phyloP scores from a whole-genome alignment of 2,329 filamentous ascomycete species.

The Fusarium nodosum region DNA sequence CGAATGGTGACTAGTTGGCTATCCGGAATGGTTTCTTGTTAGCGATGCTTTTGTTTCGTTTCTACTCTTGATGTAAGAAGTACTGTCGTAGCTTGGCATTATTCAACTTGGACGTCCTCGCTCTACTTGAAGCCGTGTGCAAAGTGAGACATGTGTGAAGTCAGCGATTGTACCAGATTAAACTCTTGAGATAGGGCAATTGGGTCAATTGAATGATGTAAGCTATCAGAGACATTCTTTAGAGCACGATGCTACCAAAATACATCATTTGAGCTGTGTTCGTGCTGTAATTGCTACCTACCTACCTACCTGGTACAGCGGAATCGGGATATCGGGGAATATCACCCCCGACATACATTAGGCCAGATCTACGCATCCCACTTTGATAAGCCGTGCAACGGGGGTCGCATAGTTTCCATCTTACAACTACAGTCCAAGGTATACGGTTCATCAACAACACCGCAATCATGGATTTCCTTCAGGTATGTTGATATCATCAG shows the following conservation, averaged over 20 bases:
- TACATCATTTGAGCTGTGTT: slow-evolving; percentile 3
- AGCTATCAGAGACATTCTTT: not conserved
- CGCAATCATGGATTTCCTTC: slow-evolving; percentile 62
- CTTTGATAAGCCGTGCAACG: slow-evolving; percentile 30
- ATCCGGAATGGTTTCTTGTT: slow-evolving; percentile 36
- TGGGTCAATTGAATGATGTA: not conserved
- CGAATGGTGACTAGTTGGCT: slow-evolving; percentile 32
- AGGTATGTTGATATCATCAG: slow-evolving; percentile 52
- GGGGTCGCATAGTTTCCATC: slow-evolving; percentile 38
- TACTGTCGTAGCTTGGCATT: slow-evolving; percentile 47
- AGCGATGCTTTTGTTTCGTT: slow-evolving; percentile 36
- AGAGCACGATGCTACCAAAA: not conserved
- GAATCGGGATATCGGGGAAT: slow-evolving; percentile 44
- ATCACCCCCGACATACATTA: slow-evolving; percentile 32
- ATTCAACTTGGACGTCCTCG: slow-evolving; percentile 43
- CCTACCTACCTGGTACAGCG: not conserved
- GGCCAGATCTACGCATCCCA: slow-evolving; percentile 47
- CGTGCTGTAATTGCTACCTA: not conserved
- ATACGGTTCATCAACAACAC: slow-evolving; percentile 40
- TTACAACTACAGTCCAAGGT: slow-evolving; percentile 43
- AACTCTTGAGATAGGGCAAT: not conserved
- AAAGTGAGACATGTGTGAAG: slow-evolving; percentile 23
- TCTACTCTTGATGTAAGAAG: slow-evolving; percentile 16
- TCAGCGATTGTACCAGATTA: not conserved
- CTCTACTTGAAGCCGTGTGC: slow-evolving; percentile 12